phyloP scores from a whole-genome alignment of 768 basidiomycete genomes.

The Mycena haematopus region DNA sequence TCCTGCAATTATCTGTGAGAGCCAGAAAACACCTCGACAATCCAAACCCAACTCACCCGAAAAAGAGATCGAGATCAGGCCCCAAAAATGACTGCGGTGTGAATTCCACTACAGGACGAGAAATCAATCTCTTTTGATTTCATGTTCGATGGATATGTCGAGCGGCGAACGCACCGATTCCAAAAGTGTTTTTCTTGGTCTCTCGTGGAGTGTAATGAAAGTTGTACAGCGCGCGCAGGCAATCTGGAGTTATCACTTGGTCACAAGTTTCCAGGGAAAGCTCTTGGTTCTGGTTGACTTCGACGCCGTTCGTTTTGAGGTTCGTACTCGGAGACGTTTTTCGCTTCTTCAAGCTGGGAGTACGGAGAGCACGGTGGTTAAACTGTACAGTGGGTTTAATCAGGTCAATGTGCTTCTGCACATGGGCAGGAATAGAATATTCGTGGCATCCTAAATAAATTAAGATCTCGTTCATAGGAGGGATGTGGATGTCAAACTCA shows the following conservation, averaged over 20 bases:
- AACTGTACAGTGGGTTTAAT: constrained; percentile 55
- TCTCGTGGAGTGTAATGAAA: constrained; percentile 39
- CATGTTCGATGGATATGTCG: background rate
- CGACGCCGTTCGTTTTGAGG: constrained; percentile 26
- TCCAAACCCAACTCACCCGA: constrained; percentile 3
- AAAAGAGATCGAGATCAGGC: constrained; percentile 40
- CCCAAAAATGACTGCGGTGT: constrained; percentile 47
- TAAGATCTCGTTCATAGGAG: background rate
- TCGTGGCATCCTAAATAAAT: constrained; percentile 40
- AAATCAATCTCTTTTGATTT: no score
- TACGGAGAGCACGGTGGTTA: constrained; percentile 30
- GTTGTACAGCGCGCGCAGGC: constrained; percentile 47
- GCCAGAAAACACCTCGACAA: no score
- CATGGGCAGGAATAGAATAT: constrained; percentile 48
- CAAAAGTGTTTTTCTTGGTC: constrained; percentile 45
- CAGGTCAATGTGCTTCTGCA: constrained; percentile 47
- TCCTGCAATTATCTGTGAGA: constrained; percentile 23
- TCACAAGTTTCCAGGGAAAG: constrained; percentile 42
- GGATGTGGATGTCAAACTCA: constrained; percentile 29
- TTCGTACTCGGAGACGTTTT: constrained; percentile 13
- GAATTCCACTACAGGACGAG: constrained; percentile 42
- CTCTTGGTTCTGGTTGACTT: background rate
- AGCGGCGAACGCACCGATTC: constrained; percentile 37
- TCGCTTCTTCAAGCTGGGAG: constrained; percentile 26
- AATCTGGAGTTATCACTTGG: constrained; percentile 44